Evolutionary conservation across 2,329 filamentous ascomycete species (phyloP).

Genomic region (Phialophora chinensis): DNA sequence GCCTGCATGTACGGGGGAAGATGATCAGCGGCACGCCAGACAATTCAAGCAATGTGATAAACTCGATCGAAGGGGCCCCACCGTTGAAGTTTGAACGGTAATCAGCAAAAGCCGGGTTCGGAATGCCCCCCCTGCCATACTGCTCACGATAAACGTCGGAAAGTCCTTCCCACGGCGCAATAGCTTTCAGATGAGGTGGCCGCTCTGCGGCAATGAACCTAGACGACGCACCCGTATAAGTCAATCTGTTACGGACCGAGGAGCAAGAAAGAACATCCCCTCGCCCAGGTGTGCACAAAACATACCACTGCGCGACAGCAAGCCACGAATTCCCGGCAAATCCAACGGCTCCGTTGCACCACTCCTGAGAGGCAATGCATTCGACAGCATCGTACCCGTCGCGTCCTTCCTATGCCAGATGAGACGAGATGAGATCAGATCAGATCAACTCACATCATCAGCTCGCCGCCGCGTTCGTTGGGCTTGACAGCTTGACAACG

Average conservation of each 20-base stretch:
- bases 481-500: neutral
- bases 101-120: slow-evolving; percentile 25
- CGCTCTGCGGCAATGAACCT: slow-evolving; percentile 52
- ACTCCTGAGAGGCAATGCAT: slow-evolving; percentile 49
- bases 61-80: neutral
- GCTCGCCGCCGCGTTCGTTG: neutral
- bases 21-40: no score
- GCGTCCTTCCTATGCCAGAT: slow-evolving; percentile 47
- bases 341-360: slow-evolving; percentile 54
- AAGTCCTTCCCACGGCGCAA: slow-evolving; percentile 57
- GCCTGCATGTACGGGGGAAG: slow-evolving; percentile 7
- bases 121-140: slow-evolving; percentile 51
- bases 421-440: neutral
- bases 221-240: slow-evolving; percentile 36
- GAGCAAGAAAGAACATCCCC: neutral
- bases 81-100: slow-evolving; percentile 24
- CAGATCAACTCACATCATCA: neutral
- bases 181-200: slow-evolving; percentile 54
- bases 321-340: slow-evolving; percentile 55
- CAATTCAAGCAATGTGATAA: no score
- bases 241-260: neutral
- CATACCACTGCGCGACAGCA: slow-evolving; percentile 51
- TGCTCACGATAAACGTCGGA: slow-evolving; percentile 56
- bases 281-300: no score
- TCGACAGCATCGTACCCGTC: slow-evolving; percentile 57